Evolutionary conservation across 495 filamentous ascomycete genomes (phyloP), one percentile per base, ranked within the genome.

Genomic region (Neurospora sp.): DNA sequence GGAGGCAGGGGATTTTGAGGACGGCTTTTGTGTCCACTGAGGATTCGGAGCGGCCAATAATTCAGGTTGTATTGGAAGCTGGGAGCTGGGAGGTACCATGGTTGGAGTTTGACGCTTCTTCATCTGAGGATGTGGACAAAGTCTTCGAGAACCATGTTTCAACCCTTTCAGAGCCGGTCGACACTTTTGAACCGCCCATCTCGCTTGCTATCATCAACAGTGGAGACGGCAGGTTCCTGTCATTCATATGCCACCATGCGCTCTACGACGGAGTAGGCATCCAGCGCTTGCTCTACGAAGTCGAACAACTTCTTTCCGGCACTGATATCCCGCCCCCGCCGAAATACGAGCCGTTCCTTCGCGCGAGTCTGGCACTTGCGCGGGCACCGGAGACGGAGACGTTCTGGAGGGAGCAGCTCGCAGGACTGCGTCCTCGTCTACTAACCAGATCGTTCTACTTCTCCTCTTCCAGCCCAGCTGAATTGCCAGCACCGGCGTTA

Each of bases 211-310:
- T 76, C 0, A 75, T 87, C 41, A 27, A 31, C 2, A 69, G 78
- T 12, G 70, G 68, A 18, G 69, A 74, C 1, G 72, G 48, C 4
- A 48, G 22, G 1, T 81, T 87, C 10, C 77, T 94, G 38, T 90
- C 87, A 0, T 92, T 93, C 73, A 72, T 86, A 27, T 87, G 84
- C 68, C 93, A 95, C 76, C 93, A 96, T 79, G 92, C 93, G 3
- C 79, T 95, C 2, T 94, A 96, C 76, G 93, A 96, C 80, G 93
- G 91, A 22, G 85, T 89, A 38, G 91, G 91, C 1, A 89, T 95
- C 44, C 82, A 85, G 40, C 79, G 85, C 20, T 80, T 96, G 0
- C 82, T 94, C 3, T 77, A 88, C 0, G 92, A 94, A 73, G 83
- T 93, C 3, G 87, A 94, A 73, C 77, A 81, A 20, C 72, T 82